These are phyloP conservation scores for Aphanoascus verrucosus DNA, from an alignment of 2,329 filamentous ascomycete genomes.

Conservation along the genomic window DNA sequence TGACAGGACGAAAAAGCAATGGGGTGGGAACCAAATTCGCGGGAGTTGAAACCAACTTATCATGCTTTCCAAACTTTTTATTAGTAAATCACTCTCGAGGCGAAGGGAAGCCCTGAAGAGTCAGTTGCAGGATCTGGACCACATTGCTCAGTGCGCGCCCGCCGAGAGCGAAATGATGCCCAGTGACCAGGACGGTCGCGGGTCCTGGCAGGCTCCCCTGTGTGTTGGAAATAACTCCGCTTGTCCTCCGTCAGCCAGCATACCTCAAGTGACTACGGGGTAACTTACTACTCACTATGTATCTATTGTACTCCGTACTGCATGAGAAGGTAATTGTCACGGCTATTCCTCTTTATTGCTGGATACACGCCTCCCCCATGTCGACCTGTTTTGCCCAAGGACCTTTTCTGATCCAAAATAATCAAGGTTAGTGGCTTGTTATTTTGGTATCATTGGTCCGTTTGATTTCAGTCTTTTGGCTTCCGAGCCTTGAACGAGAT, in stretches of 20 bases:
- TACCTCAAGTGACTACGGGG: not conserved
- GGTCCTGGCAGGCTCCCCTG: slow-evolving; percentile 7
- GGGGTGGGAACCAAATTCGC: slow-evolving; percentile 12
- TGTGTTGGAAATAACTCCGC: slow-evolving; percentile 6
- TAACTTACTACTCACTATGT: not conserved
- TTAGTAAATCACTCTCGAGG: not conserved
- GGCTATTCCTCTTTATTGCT: slow-evolving; percentile 8
- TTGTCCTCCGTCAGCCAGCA: not conserved
- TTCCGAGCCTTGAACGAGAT: slow-evolving; percentile 12
- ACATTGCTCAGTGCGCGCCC: not conserved
- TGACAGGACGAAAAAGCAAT: slow-evolving; percentile 11
- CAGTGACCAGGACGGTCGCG: not conserved
- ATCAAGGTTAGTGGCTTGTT: slow-evolving; percentile 6
- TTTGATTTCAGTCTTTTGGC: slow-evolving; percentile 10
- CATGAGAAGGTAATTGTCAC: slow-evolving; percentile 8
- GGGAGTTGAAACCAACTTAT: slow-evolving; percentile 7
- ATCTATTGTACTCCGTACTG: slow-evolving; percentile 9
- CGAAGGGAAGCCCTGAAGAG: not conserved
- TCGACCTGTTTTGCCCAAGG: slow-evolving; percentile 6
- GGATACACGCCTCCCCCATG: slow-evolving; percentile 10
- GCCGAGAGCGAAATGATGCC: not conserved
- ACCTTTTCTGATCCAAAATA: slow-evolving; percentile 2
- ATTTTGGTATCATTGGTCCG: not conserved
- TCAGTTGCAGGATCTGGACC: slow-evolving; percentile 1
- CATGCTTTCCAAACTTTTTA: not conserved